Evolutionary conservation across 169 alveolate genomes (phyloP), one percentile per base, ranked within the genome.

Genomic region (Cryptosporidium ubiquitum): DNA sequence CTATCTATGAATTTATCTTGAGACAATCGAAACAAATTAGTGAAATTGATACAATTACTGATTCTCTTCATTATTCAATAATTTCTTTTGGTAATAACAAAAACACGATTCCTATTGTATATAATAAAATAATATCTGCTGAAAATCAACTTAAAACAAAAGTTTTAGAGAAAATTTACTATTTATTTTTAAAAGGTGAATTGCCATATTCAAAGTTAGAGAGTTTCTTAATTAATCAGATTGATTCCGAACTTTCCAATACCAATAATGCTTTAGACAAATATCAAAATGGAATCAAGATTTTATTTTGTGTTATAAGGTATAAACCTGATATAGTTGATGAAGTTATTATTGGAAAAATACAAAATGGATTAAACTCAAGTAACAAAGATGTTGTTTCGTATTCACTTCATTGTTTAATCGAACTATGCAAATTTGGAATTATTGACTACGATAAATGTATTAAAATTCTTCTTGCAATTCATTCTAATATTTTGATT

Each of bases 151-250:
- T 44, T 23, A 58, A 20, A 2, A 51, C 69, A 71, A 18, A 31
- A 29, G 18, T 31, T 55, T 16, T 79, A 7, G 58, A 52, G 64
- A 61, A 61, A 14, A 10, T 60, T 4, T 79, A 61, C 23, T 33
- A 60, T 2, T 37, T 79, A 37, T 79, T 61, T 79, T 26, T 58
- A 7, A 79, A 79, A 40, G 89, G 89, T 42, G 89, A 79, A 79
- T 64, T 79, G 3, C 51, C 89, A n/a, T 79, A 44, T 60, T 79
- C 89, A 20, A 79, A 79, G 16, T 79, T 79, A 26, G 89, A 79
- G 35, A 31, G 20, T 29, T n/a, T 40, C 2, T 39, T 79, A 44
- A 18, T 79, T 23, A 42, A 42, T 29, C 58, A 79, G 31, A 79
- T 58, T 14, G 35, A 79, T 79, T 61, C 29, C 16, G 89, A 79